Evolutionary conservation across 2,329 filamentous ascomycete genomes (phyloP), one percentile per base, ranked within the genome.

Genomic region (Colletotrichum tamarilloi): DNA sequence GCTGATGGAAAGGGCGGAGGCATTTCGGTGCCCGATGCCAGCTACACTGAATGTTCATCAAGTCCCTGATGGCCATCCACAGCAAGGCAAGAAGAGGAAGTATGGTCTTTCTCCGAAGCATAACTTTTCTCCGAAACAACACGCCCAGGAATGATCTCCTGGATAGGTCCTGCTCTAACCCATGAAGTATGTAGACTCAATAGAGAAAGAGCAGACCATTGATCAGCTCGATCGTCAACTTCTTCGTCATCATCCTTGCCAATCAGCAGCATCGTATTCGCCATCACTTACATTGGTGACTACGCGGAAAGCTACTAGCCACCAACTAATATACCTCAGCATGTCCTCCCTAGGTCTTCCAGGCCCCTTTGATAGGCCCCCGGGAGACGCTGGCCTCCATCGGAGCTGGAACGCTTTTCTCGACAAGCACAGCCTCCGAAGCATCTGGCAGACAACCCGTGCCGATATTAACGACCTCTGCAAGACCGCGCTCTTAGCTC

Each of bases 271-370:
- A 24, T 62, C 11, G 9, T 49, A 19, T n/a, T 3, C 14, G n/a
- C 24, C 38, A 9, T n/a, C 26, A 11, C 2, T 1, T 26, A 24
- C 52, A 55, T 12, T 28, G 9, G 5, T 19, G 30, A n/a, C n/a
- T 7, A 22, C 30, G 3, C 22, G 1, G 19, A 22, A n/a, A 59
- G 35, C 28, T 14, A 14, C 38, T 19, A 4, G 19, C 16, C 2
- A 28, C 19, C 16, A 22, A 5, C 19, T 4, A 56, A 28, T 2
- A n/a, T 8, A 58, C 19, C 2, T n/a, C 52, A 35, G 19, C 28
- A 66, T 66, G 63, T 66, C 35, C 11, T 58, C 63, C 12, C 26
- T 66, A 12, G 63, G 63, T 12, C 63, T 66, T 9, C 63, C 63
- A 3, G 63, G 53, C 26, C 63, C 63, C 7, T 32, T 16, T 4